phyloP scores from a whole-genome alignment of 371 early-diverging fungal species.

The Phascolomyces articulosus region DNA sequence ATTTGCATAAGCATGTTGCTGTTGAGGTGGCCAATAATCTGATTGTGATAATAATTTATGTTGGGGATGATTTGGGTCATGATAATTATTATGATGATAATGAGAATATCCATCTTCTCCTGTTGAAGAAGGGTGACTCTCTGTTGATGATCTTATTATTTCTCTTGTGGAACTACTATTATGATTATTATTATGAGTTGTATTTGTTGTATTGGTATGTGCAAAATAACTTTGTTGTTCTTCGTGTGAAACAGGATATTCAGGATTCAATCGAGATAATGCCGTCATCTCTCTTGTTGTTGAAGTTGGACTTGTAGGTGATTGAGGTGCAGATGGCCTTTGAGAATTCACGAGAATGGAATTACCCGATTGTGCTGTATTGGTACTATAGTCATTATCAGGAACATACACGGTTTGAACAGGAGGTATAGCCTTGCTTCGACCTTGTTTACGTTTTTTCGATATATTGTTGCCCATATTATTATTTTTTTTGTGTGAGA shows the following conservation, averaged over 20 bases:
- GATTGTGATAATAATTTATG: constrained; percentile 39
- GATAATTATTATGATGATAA: not conserved
- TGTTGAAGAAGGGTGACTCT: too few relatives aligned
- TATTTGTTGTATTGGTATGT: not conserved
- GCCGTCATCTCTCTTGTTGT: not conserved
- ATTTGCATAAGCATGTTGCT: not conserved
- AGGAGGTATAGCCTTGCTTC: not conserved
- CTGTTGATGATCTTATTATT: not conserved
- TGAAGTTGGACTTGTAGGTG: not conserved
- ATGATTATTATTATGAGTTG: too few relatives aligned
- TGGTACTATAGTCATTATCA: constrained; percentile 29
- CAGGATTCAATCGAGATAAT: constrained; percentile 19
- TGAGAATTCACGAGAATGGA: constrained; percentile 34
- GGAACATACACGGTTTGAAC: not conserved
- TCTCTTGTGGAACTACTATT: too few relatives aligned
- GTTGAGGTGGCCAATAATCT: constrained; percentile 42
- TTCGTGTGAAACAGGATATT: constrained; percentile 12
- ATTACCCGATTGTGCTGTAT: constrained; percentile 31
- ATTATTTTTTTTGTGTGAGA: not conserved
- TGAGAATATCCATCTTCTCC: not conserved
- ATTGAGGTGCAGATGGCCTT: not conserved
- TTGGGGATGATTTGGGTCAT: constrained; percentile 28
- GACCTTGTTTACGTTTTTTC: constrained; percentile 7
- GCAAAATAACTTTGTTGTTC: not conserved
- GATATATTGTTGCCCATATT: constrained; percentile 11